These are phyloP conservation scores for Parathielavia hyrcaniae DNA, from an alignment of 495 filamentous ascomycete species.

Conservation along the genomic window DNA sequence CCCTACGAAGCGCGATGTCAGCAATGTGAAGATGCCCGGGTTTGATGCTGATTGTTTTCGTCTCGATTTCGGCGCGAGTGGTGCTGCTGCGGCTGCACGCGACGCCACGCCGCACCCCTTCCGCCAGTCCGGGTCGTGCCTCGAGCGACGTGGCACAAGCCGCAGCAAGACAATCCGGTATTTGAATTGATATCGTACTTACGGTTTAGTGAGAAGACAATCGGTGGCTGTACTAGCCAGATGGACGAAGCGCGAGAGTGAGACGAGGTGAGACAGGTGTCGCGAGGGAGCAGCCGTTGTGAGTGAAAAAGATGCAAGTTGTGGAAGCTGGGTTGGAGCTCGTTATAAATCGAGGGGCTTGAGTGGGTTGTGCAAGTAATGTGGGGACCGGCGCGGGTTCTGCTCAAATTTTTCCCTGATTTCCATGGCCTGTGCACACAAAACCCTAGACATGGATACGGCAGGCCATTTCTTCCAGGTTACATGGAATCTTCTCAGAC, in stretches of 20 bases:
- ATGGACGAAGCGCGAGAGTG: not conserved
- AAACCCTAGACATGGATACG: constrained; percentile 17
- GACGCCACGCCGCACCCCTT: not conserved
- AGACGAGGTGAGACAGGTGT: constrained; percentile 7
- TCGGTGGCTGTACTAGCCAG: not conserved
- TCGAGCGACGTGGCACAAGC: constrained; percentile 11
- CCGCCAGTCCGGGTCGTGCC: constrained; percentile 6
- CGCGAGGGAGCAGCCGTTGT: constrained; percentile 3
- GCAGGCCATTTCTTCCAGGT: no score
- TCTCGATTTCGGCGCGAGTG: not conserved
- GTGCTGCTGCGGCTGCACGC: not conserved
- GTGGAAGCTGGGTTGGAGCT: constrained; percentile 20
- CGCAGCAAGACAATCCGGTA: not conserved
- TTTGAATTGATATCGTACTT: constrained; percentile 2
- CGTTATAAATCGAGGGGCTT: constrained; percentile 28
- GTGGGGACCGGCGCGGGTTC: constrained; percentile 26
- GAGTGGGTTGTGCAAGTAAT: constrained; percentile 19
- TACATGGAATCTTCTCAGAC: no score
- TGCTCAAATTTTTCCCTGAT: constrained; percentile 23
- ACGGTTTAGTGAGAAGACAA: constrained; percentile 1
- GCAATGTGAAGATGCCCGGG: not conserved
- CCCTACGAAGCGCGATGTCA: not conserved
- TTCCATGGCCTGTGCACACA: constrained; percentile 20
- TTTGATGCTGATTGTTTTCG: not conserved
- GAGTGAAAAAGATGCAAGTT: constrained; percentile 13